Evolutionary conservation across 345 rosid species (phyloP).

Genomic region (Melaleuca quinquenervia): DNA sequence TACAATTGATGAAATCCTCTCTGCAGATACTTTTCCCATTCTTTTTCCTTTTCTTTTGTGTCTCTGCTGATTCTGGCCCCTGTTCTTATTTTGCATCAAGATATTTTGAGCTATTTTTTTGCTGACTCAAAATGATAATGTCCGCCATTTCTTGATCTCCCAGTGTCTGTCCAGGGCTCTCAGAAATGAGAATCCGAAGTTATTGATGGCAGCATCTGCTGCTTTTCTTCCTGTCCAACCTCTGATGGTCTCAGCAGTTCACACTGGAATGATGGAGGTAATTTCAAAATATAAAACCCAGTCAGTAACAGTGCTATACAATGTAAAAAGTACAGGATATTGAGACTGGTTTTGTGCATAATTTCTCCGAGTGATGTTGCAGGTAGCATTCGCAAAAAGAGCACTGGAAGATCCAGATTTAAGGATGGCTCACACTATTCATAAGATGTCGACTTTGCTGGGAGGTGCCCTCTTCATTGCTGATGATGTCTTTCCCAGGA

Average conservation of each 20-base stretch:
- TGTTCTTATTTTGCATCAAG: background rate
- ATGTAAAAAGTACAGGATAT: background rate
- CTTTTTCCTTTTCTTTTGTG: background rate
- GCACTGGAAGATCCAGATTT: constrained; percentile 71
- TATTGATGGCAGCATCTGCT: constrained; percentile 94
- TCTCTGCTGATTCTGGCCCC: background rate
- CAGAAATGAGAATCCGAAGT: constrained; percentile 82
- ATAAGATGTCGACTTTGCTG: constrained; percentile 76
- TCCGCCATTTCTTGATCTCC: background rate
- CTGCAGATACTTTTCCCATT: background rate
- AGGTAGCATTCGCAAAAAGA: constrained; percentile 85
- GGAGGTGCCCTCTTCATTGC: constrained; percentile 88
- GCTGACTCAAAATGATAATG: background rate
- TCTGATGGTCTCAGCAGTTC: constrained; percentile 85
- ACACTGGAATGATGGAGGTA: constrained; percentile 97
- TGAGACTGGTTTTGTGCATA: background rate
- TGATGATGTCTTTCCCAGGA: constrained; percentile 63
- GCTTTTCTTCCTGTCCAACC: constrained; percentile 78
- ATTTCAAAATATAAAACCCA: background rate
- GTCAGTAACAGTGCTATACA: background rate
- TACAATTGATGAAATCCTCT: background rate
- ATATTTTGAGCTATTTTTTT: background rate
- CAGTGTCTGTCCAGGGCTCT: constrained; percentile 89
- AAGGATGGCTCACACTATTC: constrained; percentile 59
- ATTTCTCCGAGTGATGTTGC: background rate